A percentile compares a stretch with the other conserved stretches of the same genome.
phyloP scores from a whole-genome alignment of 768 basidiomycete species.

The Russula brevipes region DNA sequence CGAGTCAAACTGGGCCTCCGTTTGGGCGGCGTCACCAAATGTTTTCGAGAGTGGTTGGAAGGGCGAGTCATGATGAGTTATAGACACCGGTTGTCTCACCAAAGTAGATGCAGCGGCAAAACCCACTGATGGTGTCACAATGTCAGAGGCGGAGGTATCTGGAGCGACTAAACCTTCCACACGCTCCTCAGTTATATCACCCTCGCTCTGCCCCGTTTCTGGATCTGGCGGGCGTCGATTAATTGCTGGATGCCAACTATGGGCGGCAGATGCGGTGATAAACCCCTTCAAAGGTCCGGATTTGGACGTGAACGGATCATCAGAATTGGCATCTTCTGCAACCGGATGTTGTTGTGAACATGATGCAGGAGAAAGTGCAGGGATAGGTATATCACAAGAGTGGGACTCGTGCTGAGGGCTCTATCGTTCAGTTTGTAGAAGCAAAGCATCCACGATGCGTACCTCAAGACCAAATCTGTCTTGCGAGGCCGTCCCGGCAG shows the following conservation, averaged over 20 bases:
- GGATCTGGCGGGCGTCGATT: neutral
- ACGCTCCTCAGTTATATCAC: neutral
- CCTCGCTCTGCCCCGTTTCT: neutral
- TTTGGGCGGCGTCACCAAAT: neutral
- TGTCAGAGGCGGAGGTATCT: conserved; percentile 11
- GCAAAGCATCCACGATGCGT: neutral
- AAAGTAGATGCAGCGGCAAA: conserved; percentile 16
- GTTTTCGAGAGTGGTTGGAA: neutral
- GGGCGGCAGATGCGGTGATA: neutral
- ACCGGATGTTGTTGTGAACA: neutral
- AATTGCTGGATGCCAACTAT: neutral
- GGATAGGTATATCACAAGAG: neutral
- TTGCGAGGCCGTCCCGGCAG: neutral
- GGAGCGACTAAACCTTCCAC: neutral
- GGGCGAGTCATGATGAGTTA: neutral
- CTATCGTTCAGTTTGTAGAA: neutral
- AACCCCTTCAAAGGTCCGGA: neutral
- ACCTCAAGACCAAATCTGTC: neutral
- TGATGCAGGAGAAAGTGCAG: neutral
- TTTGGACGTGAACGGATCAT: conserved; percentile 19
- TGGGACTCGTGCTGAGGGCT: neutral
- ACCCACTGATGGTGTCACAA: neutral
- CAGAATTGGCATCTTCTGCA: neutral
- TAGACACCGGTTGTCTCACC: neutral
- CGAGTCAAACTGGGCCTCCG: neutral